A percentile compares a stretch with the other conserved stretches of the same genome.
phyloP scores from a whole-genome alignment of 1,284 basidiomycete species.

The Heterobasidion parviporum region DNA sequence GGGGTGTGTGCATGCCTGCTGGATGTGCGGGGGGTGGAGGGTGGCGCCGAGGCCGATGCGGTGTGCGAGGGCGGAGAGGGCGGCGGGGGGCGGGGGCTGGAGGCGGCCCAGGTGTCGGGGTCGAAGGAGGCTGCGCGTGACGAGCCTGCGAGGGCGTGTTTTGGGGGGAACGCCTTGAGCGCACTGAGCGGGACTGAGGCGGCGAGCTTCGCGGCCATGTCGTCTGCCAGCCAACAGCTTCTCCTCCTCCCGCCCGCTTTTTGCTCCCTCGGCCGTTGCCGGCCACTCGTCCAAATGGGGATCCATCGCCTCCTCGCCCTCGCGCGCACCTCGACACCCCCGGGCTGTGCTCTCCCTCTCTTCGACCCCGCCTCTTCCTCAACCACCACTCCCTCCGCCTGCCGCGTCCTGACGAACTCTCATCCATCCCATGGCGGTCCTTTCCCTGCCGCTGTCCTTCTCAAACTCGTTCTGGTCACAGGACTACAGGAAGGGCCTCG shows the following conservation, averaged over 20 bases:
- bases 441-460: constrained; percentile 80
- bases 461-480: constrained; percentile 90
- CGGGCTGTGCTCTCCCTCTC: not conserved
- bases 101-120: constrained; percentile 62
- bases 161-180: constrained; percentile 52
- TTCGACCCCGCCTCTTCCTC: not conserved
- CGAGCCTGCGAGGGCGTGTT: constrained; percentile 36
- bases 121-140: constrained; percentile 35
- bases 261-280: no score
- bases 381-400: not conserved
- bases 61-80: constrained; percentile 68
- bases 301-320: not conserved
- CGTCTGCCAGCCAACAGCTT: no score
- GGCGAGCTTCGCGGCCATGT: constrained; percentile 39
- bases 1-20: constrained; percentile 76
- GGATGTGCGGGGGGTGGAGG: constrained; percentile 39
- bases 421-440: constrained; percentile 57
- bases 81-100: constrained; percentile 65
- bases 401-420: not conserved
- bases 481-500: constrained; percentile 77
- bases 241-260: no score
- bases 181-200: constrained; percentile 37
- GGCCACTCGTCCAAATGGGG: no score
- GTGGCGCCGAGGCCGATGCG: constrained; percentile 60
- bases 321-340: not conserved